Conservation (phyloP, 2,329 filamentous ascomycete genomes). For the Aspergillus nomiae region DNA sequence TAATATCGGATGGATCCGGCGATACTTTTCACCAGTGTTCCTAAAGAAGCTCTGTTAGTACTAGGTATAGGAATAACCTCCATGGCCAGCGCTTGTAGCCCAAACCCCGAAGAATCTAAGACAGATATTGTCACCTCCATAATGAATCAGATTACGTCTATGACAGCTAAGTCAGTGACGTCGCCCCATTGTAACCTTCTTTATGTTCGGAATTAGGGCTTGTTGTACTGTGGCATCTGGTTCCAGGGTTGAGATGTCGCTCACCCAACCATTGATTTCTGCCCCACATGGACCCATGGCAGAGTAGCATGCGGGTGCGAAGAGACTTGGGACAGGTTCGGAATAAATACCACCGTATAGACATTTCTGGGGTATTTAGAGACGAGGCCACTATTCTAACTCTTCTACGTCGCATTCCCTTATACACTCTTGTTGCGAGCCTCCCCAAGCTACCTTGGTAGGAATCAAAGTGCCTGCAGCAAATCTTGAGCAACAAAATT, state of each 20-base stretch:
- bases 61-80: not conserved
- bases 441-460: not conserved
- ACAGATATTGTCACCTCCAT: not conserved
- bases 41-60: not conserved
- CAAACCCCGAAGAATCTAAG: not conserved
- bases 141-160: not conserved
- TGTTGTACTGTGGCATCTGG: not conserved
- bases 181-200: not conserved
- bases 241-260: too few relatives aligned
- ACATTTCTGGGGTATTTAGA: too few relatives aligned
- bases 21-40: not conserved
- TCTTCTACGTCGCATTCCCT: not conserved
- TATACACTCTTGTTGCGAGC: not conserved
- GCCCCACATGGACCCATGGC: not conserved
- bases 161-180: too few relatives aligned
- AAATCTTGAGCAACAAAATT: too few relatives aligned
- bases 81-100: accelerated
- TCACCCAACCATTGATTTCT: not conserved
- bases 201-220: not conserved
- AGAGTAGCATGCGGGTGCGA: not conserved
- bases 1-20: not conserved
- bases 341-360: not conserved
- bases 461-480: too few relatives aligned
- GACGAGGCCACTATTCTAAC: not conserved
- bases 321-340: not conserved